Evolutionary conservation across 306 rosid genomes (phyloP), one percentile per base, ranked within the genome.

Genomic region (Quercus engelmannii): DNA sequence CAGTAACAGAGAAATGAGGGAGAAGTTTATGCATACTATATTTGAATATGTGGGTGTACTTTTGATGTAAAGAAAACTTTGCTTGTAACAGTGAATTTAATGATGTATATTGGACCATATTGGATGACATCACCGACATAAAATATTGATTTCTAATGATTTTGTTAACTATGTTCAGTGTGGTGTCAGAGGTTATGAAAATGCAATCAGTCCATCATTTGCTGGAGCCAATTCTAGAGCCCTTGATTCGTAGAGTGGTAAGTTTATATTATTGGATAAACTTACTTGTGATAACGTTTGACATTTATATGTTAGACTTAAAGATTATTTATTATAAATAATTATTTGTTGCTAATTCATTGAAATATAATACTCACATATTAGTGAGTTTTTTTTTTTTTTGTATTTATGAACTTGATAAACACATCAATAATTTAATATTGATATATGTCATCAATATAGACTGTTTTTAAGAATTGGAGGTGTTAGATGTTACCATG

Each of bases 171-270:
- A 14, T 58, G 70, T 83, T 62, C 82, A 88, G 89, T 46, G 91
- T 79, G 69, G 88, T 84, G 59, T 74, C 57, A 65, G 91, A 88
- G 21, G 83, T 78, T 49, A 63, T 67, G 85, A 75, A 49, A 49
- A 64, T 77, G 85, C 86, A 79, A 78, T 74, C 81, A 31, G 77
- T 83, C 71, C 86, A 88, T 51, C 77, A 80, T 74, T 65, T 74
- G 67, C 74, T 88, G 85, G 91, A 88, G 85, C 89, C 89, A 18
- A 69, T 76, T 76, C 78, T 81, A 8, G 85, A 81, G 83, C 88
- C 85, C 64, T 78, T 88, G 85, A 79, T 88, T 79, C 91, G 91
- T 35, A 85, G 76, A 83, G 91, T 88, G 82, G 91, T 88, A 81
- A 77, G 89, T 76, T 57, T 73, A 35, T 55, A 23, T 61, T 15